Evolutionary conservation across 768 basidiomycete species (phyloP).

Genomic region (Ramaria sp.): DNA sequence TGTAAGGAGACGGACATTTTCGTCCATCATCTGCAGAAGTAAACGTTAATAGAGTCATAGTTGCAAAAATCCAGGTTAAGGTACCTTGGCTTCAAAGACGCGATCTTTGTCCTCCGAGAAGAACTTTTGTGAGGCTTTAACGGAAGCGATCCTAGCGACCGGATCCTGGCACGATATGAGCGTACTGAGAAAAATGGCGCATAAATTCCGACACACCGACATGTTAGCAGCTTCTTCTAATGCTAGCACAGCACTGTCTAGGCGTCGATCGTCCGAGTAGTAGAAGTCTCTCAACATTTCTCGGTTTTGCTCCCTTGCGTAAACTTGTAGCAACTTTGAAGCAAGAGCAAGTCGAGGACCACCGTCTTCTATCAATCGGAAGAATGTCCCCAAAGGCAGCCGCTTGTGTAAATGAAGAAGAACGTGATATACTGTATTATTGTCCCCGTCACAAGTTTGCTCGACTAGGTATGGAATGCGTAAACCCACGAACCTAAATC

Average conservation of each 20-base stretch:
- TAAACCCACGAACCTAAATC: constrained; percentile 58
- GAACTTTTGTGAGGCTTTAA: constrained; percentile 82
- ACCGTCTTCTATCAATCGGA: constrained; percentile 87
- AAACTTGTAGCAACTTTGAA: constrained; percentile 74
- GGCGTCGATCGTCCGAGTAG: constrained; percentile 91
- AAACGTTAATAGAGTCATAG: background rate
- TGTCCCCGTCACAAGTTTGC: background rate
- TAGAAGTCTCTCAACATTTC: constrained; percentile 94
- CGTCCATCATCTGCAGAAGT: constrained; percentile 74
- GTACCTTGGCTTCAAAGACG: constrained; percentile 80
- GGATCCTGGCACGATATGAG: constrained; percentile 45
- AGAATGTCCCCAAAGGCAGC: constrained; percentile 82
- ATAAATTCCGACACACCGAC: constrained; percentile 31
- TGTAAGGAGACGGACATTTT: constrained; percentile 61
- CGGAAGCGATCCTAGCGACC: constrained; percentile 51
- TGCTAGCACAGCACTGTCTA: constrained; percentile 84
- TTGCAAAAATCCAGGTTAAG: constrained; percentile 2
- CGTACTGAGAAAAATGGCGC: constrained; percentile 1
- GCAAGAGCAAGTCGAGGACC: constrained; percentile 67
- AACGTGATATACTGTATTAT: constrained; percentile 77
- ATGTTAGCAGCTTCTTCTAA: constrained; percentile 71
- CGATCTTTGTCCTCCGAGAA: constrained; percentile 93
- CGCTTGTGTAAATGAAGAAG: constrained; percentile 78
- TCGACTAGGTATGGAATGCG: background rate
- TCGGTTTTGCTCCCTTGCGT: constrained; percentile 80